Evolutionary conservation across 2,329 filamentous ascomycete species (phyloP), one percentile per base, ranked within the genome.

Genomic region (Zymoseptoria passerinii): DNA sequence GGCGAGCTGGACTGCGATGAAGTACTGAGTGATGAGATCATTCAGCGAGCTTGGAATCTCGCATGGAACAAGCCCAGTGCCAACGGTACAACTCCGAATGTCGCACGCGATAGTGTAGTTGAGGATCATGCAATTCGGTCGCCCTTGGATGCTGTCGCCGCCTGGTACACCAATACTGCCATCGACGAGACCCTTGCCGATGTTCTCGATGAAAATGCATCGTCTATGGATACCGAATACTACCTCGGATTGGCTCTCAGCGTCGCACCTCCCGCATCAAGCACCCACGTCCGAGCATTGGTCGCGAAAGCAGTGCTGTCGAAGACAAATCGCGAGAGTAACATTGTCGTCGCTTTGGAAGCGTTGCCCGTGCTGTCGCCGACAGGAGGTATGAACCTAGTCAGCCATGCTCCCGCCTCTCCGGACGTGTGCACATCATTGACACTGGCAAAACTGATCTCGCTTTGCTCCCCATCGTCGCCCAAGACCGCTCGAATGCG

Each of bases 1-100:
- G 81, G 96, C 3, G 83, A 91, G 63, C 83, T 88, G 61, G 87
- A 92, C 28, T 91, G 88, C 64, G 89, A 95, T 55, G 84, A 90
- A 20, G 89, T 96, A 8, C 81, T 97, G 64, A 86, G 85, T 62
- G 82, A 88, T 55, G 80, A 81, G 50, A 87, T 96, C 61, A 82
- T 92, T 48, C 90, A 95, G 73, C 85, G 91, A 56, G 90, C 90
- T 1, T 89, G 92, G 71, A 96, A 95, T 70, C 80, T 96, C 16
- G 90, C 91, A 2, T 96, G 91, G 83, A 94, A 96, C 73, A 81
- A 83, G 58, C 84, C 86, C 4, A 92, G 88, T 0, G 84, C 85
- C 1, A 79, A 89, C 67, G 84, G 86, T 28, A 81, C 85, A 0
- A 76, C 80, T 50, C 77, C 81, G 2, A 87, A 89, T 62, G 84